These are phyloP conservation scores for Allomyces macrogynus DNA, from an alignment of 192 early-diverging fungal genomes.

Conservation along the genomic window DNA sequence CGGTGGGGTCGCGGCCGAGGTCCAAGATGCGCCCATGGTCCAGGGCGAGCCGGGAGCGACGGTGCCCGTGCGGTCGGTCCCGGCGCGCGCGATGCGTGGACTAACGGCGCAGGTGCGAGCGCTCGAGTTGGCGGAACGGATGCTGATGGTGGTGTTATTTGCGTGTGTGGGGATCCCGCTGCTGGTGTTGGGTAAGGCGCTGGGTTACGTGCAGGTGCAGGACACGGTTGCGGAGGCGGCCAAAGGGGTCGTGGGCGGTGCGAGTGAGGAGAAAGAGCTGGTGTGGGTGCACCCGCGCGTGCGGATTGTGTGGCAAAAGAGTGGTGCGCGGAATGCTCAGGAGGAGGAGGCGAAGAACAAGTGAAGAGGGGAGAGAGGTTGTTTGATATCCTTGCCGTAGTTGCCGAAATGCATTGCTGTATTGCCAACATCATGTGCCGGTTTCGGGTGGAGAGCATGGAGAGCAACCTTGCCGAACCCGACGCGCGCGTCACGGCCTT, in stretches of 20 bases:
- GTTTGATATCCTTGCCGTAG: no score
- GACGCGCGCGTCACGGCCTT: no score
- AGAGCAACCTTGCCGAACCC: no score
- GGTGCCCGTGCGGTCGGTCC: neutral
- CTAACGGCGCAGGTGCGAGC: neutral
- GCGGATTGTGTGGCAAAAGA: neutral
- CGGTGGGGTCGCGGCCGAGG: neutral
- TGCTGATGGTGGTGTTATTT: neutral
- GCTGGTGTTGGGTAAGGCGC: neutral
- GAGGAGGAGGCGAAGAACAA: no score
- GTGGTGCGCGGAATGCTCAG: no score
- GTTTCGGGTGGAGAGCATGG: no score
- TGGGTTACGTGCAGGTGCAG: neutral
- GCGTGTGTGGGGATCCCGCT: neutral
- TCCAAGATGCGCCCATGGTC: neutral
- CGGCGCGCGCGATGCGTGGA: neutral
- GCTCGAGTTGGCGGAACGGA: neutral
- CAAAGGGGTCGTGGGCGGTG: neutral
- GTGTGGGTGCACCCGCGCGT: neutral
- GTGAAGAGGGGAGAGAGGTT: no score
- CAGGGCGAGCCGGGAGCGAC: neutral
- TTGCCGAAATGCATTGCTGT: no score
- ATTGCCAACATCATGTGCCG: no score
- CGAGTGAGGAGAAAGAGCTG: neutral
- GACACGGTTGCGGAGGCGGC: no score